These are phyloP conservation scores for Isoetes taiwanensis DNA, from an alignment of 75 land plant genomes.

Conservation along the genomic window DNA sequence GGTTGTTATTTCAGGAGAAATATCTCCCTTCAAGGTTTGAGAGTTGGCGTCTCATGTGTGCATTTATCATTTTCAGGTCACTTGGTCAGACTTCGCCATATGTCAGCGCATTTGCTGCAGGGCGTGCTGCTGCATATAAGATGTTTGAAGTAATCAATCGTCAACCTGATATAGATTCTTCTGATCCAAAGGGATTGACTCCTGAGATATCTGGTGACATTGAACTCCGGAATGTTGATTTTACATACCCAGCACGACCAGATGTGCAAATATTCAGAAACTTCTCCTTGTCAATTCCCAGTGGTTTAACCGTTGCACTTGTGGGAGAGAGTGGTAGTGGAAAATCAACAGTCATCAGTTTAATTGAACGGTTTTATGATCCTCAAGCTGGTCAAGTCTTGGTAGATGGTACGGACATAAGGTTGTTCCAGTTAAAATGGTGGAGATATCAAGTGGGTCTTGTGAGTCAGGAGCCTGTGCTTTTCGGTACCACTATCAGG, in stretches of 20 bases:
- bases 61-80: neutral
- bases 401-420: slow-evolving; percentile 14
- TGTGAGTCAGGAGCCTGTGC: slow-evolving; percentile 93
- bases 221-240: neutral
- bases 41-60: neutral
- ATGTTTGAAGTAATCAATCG: slow-evolving; percentile 5
- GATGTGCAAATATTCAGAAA: slow-evolving; percentile 1
- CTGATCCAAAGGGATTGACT: neutral
- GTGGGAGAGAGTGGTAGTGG: neutral
- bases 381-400: neutral
- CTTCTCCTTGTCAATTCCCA: neutral
- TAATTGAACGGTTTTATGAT: slow-evolving; percentile 4
- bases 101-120: slow-evolving; percentile 4
- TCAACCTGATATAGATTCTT: neutral
- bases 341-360: neutral
- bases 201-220: neutral
- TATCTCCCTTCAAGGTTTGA: neutral
- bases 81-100: neutral
- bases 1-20: neutral
- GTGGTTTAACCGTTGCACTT: slow-evolving; percentile 4
- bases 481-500: slow-evolving; percentile 63
- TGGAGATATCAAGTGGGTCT: slow-evolving; percentile 74
- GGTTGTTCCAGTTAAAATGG: slow-evolving; percentile 25
- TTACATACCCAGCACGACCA: neutral
- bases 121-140: slow-evolving; percentile 5